Conservation (phyloP, 2,329 filamentous ascomycete genomes). For the Colletotrichum sp. region DNA sequence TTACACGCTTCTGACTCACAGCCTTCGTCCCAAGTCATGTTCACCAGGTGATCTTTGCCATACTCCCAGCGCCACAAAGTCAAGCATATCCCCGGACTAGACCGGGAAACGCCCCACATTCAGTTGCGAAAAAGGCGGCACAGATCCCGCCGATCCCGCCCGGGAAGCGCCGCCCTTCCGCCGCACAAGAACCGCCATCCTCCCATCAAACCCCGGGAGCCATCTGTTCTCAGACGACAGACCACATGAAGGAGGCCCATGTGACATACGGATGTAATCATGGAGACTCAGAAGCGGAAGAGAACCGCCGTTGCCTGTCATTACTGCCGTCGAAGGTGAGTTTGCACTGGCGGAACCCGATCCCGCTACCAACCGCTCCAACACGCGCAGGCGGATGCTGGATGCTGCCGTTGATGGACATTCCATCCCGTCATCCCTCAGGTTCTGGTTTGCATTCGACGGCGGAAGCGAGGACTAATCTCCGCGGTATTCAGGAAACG, state of each 20-base stretch:
- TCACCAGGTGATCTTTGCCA: background rate
- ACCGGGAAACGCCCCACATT: background rate
- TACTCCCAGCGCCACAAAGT: background rate
- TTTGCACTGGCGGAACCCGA: background rate
- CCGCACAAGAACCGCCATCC: background rate
- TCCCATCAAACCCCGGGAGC: background rate
- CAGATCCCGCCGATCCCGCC: background rate
- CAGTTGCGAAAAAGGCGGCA: background rate
- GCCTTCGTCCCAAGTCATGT: background rate
- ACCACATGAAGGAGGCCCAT: background rate
- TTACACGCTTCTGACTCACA: background rate
- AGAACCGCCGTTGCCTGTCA: background rate
- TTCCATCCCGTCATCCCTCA: too few relatives aligned
- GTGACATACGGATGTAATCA: background rate
- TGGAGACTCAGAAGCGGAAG: background rate
- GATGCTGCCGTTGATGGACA: background rate
- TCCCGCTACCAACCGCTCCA: background rate
- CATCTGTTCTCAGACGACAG: background rate
- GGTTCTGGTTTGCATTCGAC: too few relatives aligned
- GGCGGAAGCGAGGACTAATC: rapidly evolving
- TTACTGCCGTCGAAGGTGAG: background rate
- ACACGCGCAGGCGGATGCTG: background rate
- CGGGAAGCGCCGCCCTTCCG: background rate
- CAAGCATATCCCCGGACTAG: background rate
- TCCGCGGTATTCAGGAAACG: background rate